A percentile compares a stretch with the other conserved stretches of the same genome.
phyloP scores from a whole-genome alignment of 2,329 filamentous ascomycete genomes.

The Cytospora piceicola region DNA sequence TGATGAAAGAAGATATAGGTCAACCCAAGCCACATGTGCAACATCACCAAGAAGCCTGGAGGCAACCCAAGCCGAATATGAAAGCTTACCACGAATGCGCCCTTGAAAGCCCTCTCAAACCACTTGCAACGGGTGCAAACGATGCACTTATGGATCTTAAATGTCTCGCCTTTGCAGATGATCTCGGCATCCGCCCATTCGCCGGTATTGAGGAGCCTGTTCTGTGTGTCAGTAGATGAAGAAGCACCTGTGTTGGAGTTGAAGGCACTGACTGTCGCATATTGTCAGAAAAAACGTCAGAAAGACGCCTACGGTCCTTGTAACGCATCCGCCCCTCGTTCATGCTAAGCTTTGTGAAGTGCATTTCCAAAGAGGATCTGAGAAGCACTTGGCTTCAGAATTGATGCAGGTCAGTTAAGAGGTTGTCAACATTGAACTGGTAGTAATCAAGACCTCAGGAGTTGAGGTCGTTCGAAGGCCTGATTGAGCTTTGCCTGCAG shows the following conservation, averaged over 20 bases:
- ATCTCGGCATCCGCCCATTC: constrained; percentile 10
- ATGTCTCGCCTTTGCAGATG: neutral
- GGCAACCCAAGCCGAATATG: too few relatives aligned
- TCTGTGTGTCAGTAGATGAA: neutral
- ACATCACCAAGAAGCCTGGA: neutral
- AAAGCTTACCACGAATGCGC: neutral
- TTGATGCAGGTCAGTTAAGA: too few relatives aligned
- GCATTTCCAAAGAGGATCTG: too few relatives aligned
- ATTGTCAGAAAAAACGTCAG: neutral
- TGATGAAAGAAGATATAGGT: neutral
- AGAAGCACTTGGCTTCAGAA: too few relatives aligned
- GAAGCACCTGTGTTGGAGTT: neutral
- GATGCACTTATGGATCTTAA: neutral
- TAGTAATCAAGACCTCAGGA: too few relatives aligned
- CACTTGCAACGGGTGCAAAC: neutral
- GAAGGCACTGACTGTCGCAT: neutral
- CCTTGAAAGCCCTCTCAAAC: constrained; percentile 7
- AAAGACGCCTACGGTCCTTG: too few relatives aligned
- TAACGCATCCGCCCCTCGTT: too few relatives aligned
- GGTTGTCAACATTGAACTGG: too few relatives aligned
- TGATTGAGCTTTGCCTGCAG: too few relatives aligned
- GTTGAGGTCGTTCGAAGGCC: too few relatives aligned
- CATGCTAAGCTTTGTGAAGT: too few relatives aligned
- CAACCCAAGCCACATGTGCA: neutral
- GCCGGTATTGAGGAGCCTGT: constrained; percentile 1